These are phyloP conservation scores for Coemansia sp. DNA, from an alignment of 192 early-diverging fungal genomes.

Conservation along the genomic window DNA sequence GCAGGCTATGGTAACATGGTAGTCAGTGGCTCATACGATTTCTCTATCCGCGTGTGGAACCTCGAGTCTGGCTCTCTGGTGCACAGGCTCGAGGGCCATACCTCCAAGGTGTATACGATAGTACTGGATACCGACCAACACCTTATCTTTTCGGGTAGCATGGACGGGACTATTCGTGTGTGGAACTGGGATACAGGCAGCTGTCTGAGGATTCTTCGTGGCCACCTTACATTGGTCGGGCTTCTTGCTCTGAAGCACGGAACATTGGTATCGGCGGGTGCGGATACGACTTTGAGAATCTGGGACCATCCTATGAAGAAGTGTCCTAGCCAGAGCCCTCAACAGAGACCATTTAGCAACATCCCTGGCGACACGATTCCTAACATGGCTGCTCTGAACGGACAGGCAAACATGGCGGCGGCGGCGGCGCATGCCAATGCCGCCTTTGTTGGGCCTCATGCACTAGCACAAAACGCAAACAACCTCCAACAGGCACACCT, in stretches of 20 bases:
- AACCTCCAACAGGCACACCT: constrained; percentile 41
- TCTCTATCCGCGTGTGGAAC: constrained; percentile 90
- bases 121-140: constrained; percentile 80
- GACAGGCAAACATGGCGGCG: background rate
- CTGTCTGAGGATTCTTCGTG: constrained; percentile 73
- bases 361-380: constrained; percentile 30
- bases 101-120: constrained; percentile 93
- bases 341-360: constrained; percentile 35
- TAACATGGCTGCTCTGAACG: background rate
- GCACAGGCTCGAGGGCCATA: constrained; percentile 78
- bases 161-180: constrained; percentile 90
- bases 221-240: constrained; percentile 93
- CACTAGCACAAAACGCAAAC: constrained; percentile 12
- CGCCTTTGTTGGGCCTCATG: constrained; percentile 11
- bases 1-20: constrained; percentile 83
- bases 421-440: background rate
- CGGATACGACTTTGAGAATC: constrained; percentile 88
- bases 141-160: constrained; percentile 85
- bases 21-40: constrained; percentile 92
- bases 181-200: constrained; percentile 89
- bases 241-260: constrained; percentile 80
- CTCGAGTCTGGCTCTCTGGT: constrained; percentile 63
- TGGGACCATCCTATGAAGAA: constrained; percentile 72
- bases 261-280: constrained; percentile 91
- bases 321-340: background rate